These are phyloP conservation scores for Penicillium antarcticum DNA, from an alignment of 495 filamentous ascomycete genomes.

Conservation along the genomic window DNA sequence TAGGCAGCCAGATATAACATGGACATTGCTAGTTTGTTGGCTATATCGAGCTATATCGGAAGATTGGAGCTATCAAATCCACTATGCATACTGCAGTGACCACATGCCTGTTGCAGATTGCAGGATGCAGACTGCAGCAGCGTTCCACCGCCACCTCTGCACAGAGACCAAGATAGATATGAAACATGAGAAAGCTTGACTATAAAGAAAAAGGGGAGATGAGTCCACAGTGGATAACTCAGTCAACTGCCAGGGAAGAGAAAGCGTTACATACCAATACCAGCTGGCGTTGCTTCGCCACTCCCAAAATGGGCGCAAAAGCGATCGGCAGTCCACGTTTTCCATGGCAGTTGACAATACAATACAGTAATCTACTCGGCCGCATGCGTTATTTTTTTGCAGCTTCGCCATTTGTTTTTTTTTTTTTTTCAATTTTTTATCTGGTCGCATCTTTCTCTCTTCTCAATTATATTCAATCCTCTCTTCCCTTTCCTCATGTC, in stretches of 20 bases:
- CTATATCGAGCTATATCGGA: neutral
- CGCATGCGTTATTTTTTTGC: constrained; percentile 6
- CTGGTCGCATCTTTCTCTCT: neutral
- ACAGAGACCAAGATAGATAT: too few species aligned
- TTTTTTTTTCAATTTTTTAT: neutral
- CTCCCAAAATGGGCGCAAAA: neutral
- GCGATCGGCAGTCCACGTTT: constrained; percentile 6
- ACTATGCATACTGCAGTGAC: too few species aligned
- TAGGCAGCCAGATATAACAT: neutral
- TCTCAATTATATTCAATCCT: neutral
- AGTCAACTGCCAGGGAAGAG: neutral
- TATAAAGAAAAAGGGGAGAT: too few species aligned
- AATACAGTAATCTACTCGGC: neutral
- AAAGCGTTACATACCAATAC: neutral
- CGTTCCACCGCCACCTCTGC: too few species aligned
- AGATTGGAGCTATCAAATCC: neutral
- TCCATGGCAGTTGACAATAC: constrained; percentile 6
- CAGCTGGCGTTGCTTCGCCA: neutral
- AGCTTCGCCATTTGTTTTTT: neutral
- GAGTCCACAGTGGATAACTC: neutral
- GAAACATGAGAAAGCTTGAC: too few species aligned
- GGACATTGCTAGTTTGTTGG: too few species aligned
- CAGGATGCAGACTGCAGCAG: too few species aligned
- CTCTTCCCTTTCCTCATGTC: neutral
- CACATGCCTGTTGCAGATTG: too few species aligned